Evolutionary conservation across 306 rosid genomes (phyloP), one percentile per base, ranked within the genome.

Genomic region (Glycine tomentella): DNA sequence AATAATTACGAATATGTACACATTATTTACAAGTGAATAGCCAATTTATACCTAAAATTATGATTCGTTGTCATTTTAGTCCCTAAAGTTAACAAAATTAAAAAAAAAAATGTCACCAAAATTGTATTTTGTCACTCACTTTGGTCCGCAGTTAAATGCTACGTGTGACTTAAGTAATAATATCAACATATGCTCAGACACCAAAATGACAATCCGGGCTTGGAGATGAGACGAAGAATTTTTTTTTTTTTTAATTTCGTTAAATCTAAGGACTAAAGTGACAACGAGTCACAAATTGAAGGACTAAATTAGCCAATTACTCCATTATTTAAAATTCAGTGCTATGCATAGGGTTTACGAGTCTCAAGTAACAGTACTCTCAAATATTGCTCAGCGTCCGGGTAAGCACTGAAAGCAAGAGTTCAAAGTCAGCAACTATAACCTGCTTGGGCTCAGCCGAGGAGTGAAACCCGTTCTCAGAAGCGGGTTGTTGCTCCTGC

Each of bases 401-500:
- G 15, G 50, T 55, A 46, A 63, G 42, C 66, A 17, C 53, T 10
- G 61, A 7, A 75, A 17, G n/a, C 84, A 16, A 48, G 42, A 77
- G 68, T 6, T 33, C 56, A 69, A 8, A 77, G 76, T 58, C 73
- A 72, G 81, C 83, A 85, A 85, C 82, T 74, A 80, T 72, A 83
- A 90, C 98, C 98, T 95, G 98, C 82, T 93, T 95, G 77, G 87
- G 82, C 81, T 95, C 96, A 7, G 84, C 87, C 13, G 95, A 53
- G 13, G 88, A 76, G 12, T 82, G 94, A 77, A 79, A 76, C 81
- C 94, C 98, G 57, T 87, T 94, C 77, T 93, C 98, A 36, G 84
- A 63, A 34, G 71, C 81, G 48, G 81, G 78, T 44, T 84, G 97
- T 33, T 93, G 92, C 25, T 80, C 92, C 16, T 80, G 93, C 80